phyloP scores from a whole-genome alignment of 768 basidiomycete species.

The Boletales sp. region DNA sequence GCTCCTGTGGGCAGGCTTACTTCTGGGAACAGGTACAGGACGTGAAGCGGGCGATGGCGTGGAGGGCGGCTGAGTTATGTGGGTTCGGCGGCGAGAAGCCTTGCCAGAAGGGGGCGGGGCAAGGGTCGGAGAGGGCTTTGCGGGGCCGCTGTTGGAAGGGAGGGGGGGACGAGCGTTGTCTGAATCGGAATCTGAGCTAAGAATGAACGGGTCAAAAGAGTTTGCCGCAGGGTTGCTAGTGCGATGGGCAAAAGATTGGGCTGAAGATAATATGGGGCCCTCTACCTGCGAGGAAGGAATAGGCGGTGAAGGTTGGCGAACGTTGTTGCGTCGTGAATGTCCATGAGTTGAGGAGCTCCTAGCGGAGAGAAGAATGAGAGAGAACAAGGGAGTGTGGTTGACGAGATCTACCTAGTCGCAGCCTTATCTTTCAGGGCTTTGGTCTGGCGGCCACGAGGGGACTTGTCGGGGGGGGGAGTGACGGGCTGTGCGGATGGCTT shows the following conservation, averaged over 20 bases:
- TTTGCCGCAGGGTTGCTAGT: conserved; percentile 34
- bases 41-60: conserved; percentile 39
- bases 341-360: conserved; percentile 47
- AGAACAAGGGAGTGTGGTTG: not conserved
- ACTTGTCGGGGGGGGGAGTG: conserved; percentile 26
- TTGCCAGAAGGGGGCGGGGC: conserved; percentile 50
- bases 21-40: conserved; percentile 50
- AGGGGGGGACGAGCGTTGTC: conserved; percentile 36
- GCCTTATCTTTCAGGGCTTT: conserved; percentile 44
- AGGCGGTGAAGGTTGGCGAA: conserved; percentile 64
- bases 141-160: conserved; percentile 10
- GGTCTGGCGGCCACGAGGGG: conserved; percentile 31
- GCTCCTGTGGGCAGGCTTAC: conserved; percentile 12
- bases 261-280: conserved; percentile 32
- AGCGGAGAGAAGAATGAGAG: conserved; percentile 6
- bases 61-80: conserved; percentile 25
- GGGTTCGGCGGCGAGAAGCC: conserved; percentile 56
- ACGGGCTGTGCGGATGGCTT: conserved; percentile 24
- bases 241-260: conserved; percentile 25
- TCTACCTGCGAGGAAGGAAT: conserved; percentile 66
- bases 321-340: conserved; percentile 46
- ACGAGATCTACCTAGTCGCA: conserved; percentile 36
- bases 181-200: conserved; percentile 42
- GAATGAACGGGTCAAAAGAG: conserved; percentile 47
- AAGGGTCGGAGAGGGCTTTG: conserved; percentile 39